Evolutionary conservation across 495 filamentous ascomycete species (phyloP), one percentile per base, ranked within the genome.

Genomic region (Cudoniella acicularis): DNA sequence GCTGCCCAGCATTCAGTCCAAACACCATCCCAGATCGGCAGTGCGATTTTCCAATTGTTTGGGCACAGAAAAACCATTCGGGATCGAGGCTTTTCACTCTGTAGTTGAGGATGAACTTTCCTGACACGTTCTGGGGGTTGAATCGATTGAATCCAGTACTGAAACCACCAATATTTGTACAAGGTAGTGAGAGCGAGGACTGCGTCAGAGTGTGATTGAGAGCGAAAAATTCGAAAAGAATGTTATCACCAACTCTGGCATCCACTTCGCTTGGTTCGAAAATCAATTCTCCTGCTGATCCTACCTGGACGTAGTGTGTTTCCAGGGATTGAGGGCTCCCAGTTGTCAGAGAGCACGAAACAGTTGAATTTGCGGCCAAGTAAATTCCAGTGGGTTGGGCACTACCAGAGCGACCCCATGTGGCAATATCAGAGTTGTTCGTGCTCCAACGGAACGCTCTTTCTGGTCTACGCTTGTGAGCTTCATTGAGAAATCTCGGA

Each of bases 151-250:
- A 61, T 10, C 56, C 57, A 17, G 40, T 54, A 20, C 11, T 18
- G 23, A 59, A 59, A 10, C 23, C 42, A 40, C 57, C 57, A 17
- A 3, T 36, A 17, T 42, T 20, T 4, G 43, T 54, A 23, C 59
- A 48, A 4, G 64, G 64, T 16, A 57, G 42, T 20, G 59, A 61
- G 6, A 65, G 52, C 4, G 48, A 56, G n/a, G 64, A 61, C 25
- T 67, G 61, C 11, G 64, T 64, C 9, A 64, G n/a, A 20, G 64
- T 57, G 43, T 67, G 62, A 45, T 67, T 67, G 4, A 20, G 23
- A 3, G 30, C 56, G 2, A 64, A 48, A 42, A 67, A 67, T 24
- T 56, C 55, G 48, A 64, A 67, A 3, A 25, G 11, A 10, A 67
- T 30, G 9, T 49, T 16, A 43, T 67, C 64, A 13, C 61, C 64